Base-by-base conservation (phyloP, 208 protist species). In the Leishmania tropica region DNA sequence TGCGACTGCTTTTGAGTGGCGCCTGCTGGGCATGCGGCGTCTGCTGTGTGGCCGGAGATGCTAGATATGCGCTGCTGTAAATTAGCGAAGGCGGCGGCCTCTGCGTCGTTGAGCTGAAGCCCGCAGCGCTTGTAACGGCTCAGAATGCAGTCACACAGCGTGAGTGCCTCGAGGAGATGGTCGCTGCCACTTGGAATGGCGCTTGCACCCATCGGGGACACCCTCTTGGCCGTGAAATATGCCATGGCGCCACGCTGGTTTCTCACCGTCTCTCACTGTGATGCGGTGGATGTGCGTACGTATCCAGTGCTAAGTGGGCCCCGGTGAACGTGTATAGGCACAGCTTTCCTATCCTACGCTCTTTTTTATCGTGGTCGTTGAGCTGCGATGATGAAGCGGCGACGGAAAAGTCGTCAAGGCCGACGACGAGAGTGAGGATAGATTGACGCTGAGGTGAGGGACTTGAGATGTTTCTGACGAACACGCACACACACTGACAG, bases 151-250 rank as follows among this genome's bases (percentile, higher is more conserved):
- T 93, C 83, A 48, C 85, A 87, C 72, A 93, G 85, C 19, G 85
- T 76, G 31, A 93, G 78, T 24, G 89, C 87, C 78, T 93, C 89
- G 71, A 86, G 87, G 47, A 93, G 87, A 68, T 93, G 88, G 17
- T 85, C 70, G 24, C 77, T 81, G 48, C 84, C 83, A 68, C 82
- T 73, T 24, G 75, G 47, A 19, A 54, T 37, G 45, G 8, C 24
- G 10, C 21, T 21, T 35, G 40, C 45, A 35, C 45, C 37, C 13
- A 70, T 40, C 64, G 5, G 31, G 17, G 37, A 28, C 5, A n/a
- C 17, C 8, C 5, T 19, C 37, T 37, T 67, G 0, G n/a, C 60
- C 60, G 31, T 37, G 13, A 47, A n/a, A 72, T 7, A 51, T 15
- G 4, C 13, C 67, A 72, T 72, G 40, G 21, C 17, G 35, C 40